Evolutionary conservation across 345 rosid species (phyloP).

Genomic region (Dipteronia sinensis): DNA sequence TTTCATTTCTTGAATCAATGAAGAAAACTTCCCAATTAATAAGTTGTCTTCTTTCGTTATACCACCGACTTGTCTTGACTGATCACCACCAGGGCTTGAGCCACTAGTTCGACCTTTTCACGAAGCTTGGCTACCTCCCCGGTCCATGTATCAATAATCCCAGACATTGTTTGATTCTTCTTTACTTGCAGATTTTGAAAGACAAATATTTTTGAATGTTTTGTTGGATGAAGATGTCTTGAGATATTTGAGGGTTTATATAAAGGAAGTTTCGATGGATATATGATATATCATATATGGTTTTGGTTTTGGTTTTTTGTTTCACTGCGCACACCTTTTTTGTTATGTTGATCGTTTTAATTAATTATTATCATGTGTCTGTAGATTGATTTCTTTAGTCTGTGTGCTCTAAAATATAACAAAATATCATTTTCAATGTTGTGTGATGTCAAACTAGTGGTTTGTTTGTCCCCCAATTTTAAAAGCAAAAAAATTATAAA

Average conservation of each 20-base stretch:
- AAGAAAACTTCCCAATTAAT: conserved; percentile 15
- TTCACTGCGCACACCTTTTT: background rate
- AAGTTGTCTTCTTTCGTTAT: background rate
- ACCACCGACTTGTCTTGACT: conserved; percentile 18
- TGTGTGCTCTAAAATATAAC: background rate
- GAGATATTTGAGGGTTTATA: background rate
- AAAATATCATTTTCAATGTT: background rate
- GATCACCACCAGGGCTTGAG: conserved; percentile 1
- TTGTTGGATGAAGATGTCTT: background rate
- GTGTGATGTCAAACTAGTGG: background rate
- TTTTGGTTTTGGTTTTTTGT: background rate
- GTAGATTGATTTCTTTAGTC: background rate
- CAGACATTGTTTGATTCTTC: conserved; percentile 39
- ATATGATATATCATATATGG: too few relatives aligned
- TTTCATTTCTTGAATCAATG: conserved; percentile 8
- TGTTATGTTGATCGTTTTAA: background rate
- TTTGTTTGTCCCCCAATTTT: background rate
- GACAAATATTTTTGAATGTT: background rate
- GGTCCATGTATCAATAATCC: conserved; percentile 48
- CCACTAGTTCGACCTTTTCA: conserved; percentile 35
- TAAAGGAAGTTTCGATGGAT: background rate
- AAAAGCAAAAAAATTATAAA: background rate
- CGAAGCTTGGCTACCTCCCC: conserved; percentile 36
- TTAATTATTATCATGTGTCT: background rate
- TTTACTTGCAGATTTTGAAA: background rate